Evolutionary conservation across 78 protist species (phyloP).

Genomic region (Pigoraptor vietnamica): DNA sequence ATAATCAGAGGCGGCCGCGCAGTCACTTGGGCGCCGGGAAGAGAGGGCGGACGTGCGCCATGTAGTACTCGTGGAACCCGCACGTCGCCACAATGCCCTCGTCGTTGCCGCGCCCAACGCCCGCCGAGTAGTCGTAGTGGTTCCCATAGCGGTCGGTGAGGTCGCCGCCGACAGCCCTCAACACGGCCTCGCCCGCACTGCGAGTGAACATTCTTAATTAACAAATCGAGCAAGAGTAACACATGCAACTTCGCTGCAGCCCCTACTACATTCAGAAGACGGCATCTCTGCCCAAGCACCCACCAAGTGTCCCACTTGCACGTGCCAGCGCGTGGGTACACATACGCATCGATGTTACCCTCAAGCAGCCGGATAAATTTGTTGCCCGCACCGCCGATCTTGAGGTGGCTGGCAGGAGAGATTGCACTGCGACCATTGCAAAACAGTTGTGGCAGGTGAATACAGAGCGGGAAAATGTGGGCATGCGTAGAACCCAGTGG

Average conservation of each 20-base stretch:
- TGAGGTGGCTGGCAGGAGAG: not conserved
- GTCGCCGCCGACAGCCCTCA: not conserved
- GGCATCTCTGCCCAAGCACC: no score
- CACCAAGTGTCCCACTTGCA: conserved; percentile 35
- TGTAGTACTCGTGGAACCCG: not conserved
- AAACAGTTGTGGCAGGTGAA: no score
- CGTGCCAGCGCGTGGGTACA: conserved; percentile 18
- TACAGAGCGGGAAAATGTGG: no score
- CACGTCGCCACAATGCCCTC: not conserved
- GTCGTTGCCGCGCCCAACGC: not conserved
- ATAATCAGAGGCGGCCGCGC: not conserved
- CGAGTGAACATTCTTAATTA: not conserved
- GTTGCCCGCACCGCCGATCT: conserved; percentile 23
- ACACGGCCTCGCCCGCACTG: conserved; percentile 20
- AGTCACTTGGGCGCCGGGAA: not conserved
- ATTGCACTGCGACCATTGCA: not conserved
- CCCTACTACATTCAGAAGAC: no score
- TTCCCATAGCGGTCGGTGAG: not conserved
- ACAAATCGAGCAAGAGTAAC: no score
- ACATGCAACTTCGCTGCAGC: no score
- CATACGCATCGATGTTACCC: conserved; percentile 7
- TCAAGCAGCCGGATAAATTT: conserved; percentile 15
- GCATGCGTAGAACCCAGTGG: no score
- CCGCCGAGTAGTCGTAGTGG: not conserved
- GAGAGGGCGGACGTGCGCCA: not conserved